These are phyloP conservation scores for Candida jianshihensis DNA, from an alignment of 805 yeast genomes.

Conservation along the genomic window DNA sequence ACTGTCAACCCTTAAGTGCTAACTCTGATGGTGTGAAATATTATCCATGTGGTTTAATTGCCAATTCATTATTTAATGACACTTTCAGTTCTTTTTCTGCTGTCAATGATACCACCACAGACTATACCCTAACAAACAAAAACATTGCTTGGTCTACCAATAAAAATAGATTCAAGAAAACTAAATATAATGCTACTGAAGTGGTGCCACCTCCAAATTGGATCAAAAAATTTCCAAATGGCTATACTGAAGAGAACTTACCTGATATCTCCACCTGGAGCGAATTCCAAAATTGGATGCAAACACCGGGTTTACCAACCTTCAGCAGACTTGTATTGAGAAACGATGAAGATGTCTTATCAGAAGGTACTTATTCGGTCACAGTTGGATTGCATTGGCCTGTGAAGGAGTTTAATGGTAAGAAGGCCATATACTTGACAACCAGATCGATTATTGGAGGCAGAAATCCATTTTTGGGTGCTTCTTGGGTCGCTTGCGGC, in stretches of 20 bases:
- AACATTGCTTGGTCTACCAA: conserved; percentile 74
- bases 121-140: conserved; percentile 38
- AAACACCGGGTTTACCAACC: conserved; percentile 66
- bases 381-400: conserved; percentile 75
- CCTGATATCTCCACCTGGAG: conserved; percentile 66
- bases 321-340: conserved; percentile 61
- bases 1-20: conserved; percentile 62
- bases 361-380: conserved; percentile 56
- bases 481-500: conserved; percentile 71
- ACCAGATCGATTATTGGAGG: conserved; percentile 75
- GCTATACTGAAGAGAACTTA: conserved; percentile 60
- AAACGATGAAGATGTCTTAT: conserved; percentile 49
- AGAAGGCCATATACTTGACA: conserved; percentile 57
- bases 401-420: conserved; percentile 59
- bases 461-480: conserved; percentile 65
- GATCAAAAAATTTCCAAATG: conserved; percentile 62
- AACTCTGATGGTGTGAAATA: conserved; percentile 48
- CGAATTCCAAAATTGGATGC: conserved; percentile 81
- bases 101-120: conserved; percentile 29
- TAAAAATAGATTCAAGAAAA: conserved; percentile 53
- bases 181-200: conserved; percentile 50
- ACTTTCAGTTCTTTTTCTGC: conserved; percentile 46
- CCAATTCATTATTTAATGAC: conserved; percentile 75
- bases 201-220: conserved; percentile 84
- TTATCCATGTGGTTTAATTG: conserved; percentile 82